Evolutionary conservation across 192 early-diverging fungal species (phyloP).

Genomic region (Phlyctochytrium planicorne): DNA sequence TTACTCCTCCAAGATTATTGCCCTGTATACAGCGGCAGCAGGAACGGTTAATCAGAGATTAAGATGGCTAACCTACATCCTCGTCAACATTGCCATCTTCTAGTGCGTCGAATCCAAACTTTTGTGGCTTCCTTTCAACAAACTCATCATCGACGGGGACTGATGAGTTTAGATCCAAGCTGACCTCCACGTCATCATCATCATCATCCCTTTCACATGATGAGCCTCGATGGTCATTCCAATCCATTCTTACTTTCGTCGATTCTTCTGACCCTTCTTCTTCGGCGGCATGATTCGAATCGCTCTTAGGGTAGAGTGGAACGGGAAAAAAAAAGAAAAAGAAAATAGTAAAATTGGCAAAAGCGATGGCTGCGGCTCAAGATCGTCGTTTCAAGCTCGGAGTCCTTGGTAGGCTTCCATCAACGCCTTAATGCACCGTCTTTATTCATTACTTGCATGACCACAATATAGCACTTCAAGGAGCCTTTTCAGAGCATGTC

Average conservation of each 20-base stretch:
- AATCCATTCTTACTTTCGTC: too few species aligned
- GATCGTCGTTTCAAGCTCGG: neutral
- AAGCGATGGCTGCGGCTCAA: too few species aligned
- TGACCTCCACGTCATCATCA: constrained; percentile 44
- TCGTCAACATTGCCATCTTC: constrained; percentile 44
- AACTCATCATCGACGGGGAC: constrained; percentile 8
- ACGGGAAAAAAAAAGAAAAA: constrained; percentile 10
- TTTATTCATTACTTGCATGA: neutral
- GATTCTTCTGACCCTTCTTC: constrained; percentile 21
- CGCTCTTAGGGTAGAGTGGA: neutral
- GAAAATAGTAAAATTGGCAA: too few species aligned
- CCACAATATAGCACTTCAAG: constrained; percentile 73
- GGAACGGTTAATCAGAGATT: too few species aligned
- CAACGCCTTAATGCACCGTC: neutral
- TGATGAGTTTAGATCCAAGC: constrained; percentile 28
- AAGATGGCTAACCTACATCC: too few species aligned
- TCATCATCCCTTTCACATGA: constrained; percentile 41
- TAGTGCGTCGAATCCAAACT: neutral
- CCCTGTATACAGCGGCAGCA: constrained; percentile 37
- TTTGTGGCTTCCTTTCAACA: neutral
- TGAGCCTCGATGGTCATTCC: too few species aligned
- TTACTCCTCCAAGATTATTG: constrained; percentile 70
- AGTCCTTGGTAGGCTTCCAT: constrained; percentile 10
- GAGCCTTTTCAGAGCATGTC: constrained; percentile 93
- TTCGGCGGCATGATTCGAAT: constrained; percentile 17